Evolutionary conservation across 768 basidiomycete genomes (phyloP).

Genomic region (Lactarius sp.): DNA sequence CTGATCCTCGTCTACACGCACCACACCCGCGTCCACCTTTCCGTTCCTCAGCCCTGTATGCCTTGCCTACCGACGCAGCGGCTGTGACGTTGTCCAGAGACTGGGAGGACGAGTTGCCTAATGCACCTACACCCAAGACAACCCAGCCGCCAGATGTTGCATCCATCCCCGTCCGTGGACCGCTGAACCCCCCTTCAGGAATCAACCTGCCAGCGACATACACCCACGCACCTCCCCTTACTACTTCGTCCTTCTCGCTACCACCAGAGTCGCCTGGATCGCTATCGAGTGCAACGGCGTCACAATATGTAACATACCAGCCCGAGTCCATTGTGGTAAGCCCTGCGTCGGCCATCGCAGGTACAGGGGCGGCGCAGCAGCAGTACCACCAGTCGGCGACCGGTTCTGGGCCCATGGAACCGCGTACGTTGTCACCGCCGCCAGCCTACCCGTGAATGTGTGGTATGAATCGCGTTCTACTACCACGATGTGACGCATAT

Average conservation of each 20-base stretch:
- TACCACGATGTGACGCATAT: neutral
- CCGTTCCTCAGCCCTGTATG: slow-evolving; percentile 9
- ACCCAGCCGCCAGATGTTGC: neutral
- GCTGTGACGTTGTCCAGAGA: slow-evolving; percentile 1
- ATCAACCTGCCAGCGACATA: neutral
- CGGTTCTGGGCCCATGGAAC: neutral
- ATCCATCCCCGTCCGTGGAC: neutral
- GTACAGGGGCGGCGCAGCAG: neutral
- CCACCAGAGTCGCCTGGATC: neutral
- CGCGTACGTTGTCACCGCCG: slow-evolving; percentile 6
- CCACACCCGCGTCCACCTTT: slow-evolving; percentile 41
- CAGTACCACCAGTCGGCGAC: neutral
- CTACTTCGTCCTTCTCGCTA: neutral
- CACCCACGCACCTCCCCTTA: neutral
- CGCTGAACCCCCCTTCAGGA: neutral
- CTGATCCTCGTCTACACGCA: slow-evolving; percentile 44
- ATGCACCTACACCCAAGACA: slow-evolving; percentile 8
- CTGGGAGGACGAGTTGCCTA: slow-evolving; percentile 12
- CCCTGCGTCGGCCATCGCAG: neutral
- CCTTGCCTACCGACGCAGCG: neutral
- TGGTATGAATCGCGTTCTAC: neutral
- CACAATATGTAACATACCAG: neutral
- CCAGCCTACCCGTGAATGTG: slow-evolving; percentile 8
- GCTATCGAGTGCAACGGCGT: neutral
- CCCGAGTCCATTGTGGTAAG: neutral